phyloP scores from a whole-genome alignment of 352 stramenopile species.

The Salisapilia sapeloensis region DNA sequence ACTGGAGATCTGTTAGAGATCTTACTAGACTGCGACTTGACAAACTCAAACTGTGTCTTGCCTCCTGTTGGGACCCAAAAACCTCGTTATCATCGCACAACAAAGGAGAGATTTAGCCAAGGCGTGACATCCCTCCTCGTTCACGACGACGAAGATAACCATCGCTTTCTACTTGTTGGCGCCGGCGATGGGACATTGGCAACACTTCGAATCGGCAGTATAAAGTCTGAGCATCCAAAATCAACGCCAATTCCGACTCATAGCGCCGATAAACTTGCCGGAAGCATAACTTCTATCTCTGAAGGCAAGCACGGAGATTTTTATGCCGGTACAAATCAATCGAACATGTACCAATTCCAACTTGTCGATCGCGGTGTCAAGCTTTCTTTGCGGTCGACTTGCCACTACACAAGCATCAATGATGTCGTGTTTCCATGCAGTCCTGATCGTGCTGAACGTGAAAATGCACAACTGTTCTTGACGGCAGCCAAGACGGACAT shows the following conservation, averaged over 20 bases:
- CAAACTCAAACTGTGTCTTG: constrained; percentile 74
- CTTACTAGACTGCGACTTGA: constrained; percentile 87
- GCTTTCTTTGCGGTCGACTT: constrained; percentile 74
- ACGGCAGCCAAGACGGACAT: constrained; percentile 92
- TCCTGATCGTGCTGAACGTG: constrained; percentile 18
- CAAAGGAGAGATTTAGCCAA: constrained; percentile 87
- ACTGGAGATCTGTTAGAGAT: constrained; percentile 94
- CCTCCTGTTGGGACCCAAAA: constrained; percentile 62
- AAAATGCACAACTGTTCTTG: constrained; percentile 89
- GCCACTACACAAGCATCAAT: constrained; percentile 84
- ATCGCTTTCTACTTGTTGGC: constrained; percentile 76
- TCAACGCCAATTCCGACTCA: constrained; percentile 48
- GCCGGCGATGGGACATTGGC: constrained; percentile 86
- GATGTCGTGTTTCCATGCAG: constrained; percentile 87
- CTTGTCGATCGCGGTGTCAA: constrained; percentile 17
- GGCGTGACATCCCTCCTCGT: constrained; percentile 77
- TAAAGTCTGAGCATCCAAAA: constrained; percentile 44
- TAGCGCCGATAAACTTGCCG: constrained; percentile 71
- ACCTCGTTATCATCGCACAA: constrained; percentile 79
- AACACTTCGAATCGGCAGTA: constrained; percentile 53
- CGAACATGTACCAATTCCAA: constrained; percentile 88
- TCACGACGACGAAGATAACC: constrained; percentile 83
- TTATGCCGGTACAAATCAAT: constrained; percentile 86
- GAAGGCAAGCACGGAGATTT: constrained; percentile 74
- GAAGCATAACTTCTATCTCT: constrained; percentile 83